Evolutionary conservation across 805 yeast genomes (phyloP).

Genomic region (Monosporozyma aquatica): DNA sequence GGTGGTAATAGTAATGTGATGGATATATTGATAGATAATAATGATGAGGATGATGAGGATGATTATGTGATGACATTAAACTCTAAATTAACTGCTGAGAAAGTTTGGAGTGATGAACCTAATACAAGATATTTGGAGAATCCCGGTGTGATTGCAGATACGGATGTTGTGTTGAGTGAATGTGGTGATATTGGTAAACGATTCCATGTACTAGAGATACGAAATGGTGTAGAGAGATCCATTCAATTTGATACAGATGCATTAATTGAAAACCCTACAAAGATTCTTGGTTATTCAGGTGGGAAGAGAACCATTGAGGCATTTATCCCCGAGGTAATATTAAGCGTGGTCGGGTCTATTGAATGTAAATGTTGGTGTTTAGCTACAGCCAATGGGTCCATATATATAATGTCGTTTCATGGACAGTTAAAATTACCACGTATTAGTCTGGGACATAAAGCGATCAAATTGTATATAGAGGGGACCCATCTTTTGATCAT

Average conservation of each 20-base stretch:
- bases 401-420: slow-evolving; percentile 26
- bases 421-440: slow-evolving; percentile 32
- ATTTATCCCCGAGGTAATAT: slow-evolving; percentile 34
- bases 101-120: slow-evolving; percentile 27
- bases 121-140: slow-evolving; percentile 22
- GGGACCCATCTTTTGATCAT: slow-evolving; percentile 43
- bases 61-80: slow-evolving; percentile 27
- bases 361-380: slow-evolving; percentile 40
- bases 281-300: slow-evolving; percentile 30
- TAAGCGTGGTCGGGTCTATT: slow-evolving; percentile 37
- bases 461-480: slow-evolving; percentile 35
- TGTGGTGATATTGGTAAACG: slow-evolving; percentile 24
- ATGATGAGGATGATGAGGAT: slow-evolving; percentile 12
- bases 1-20: slow-evolving; percentile 11
- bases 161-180: slow-evolving; percentile 27
- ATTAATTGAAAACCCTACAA: slow-evolving; percentile 32
- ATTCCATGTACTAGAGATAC: slow-evolving; percentile 25
- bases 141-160: slow-evolving; percentile 23
- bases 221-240: slow-evolving; percentile 30
- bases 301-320: slow-evolving; percentile 34
- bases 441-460: slow-evolving; percentile 40
- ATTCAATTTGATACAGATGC: slow-evolving; percentile 31
- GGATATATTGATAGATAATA: slow-evolving; percentile 8
- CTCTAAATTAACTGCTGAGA: slow-evolving; percentile 19
- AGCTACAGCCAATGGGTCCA: slow-evolving; percentile 35